phyloP scores from a whole-genome alignment of 1,139 yeast species.

The Protomyces gravidus region DNA sequence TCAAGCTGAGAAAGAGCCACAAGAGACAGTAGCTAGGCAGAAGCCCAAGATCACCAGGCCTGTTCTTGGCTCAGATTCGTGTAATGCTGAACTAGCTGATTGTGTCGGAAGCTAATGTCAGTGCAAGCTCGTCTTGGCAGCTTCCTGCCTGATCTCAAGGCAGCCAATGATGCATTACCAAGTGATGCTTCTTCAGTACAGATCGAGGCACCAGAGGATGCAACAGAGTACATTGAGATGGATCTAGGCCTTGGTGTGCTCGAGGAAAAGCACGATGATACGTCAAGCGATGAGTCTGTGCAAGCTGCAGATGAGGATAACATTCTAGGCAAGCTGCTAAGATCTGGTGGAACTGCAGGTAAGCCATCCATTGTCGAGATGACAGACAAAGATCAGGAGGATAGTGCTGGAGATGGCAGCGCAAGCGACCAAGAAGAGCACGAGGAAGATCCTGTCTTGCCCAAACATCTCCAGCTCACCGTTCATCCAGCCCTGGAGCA shows the following conservation, averaged over 20 bases:
- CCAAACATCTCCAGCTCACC: neutral
- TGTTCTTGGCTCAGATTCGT: neutral
- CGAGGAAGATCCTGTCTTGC: neutral
- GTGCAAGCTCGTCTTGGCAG: conserved; percentile 4
- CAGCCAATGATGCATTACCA: conserved; percentile 24
- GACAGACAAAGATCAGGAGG: neutral
- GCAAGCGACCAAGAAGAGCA: neutral
- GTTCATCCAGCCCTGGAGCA: conserved; percentile 8
- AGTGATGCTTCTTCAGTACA: conserved; percentile 2
- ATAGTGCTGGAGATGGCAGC: too few relatives aligned
- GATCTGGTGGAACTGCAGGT: neutral
- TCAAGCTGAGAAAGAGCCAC: neutral
- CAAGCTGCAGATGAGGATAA: neutral
- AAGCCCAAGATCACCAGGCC: neutral
- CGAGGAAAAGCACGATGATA: conserved; percentile 12
- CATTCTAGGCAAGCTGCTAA: conserved; percentile 11
- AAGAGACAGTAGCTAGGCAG: neutral
- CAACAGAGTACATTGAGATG: conserved; percentile 22
- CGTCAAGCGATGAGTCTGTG: neutral
- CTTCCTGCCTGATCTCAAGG: conserved; percentile 25
- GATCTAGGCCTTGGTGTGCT: conserved; percentile 24
- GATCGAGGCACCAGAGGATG: conserved; percentile 14
- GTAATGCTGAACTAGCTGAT: neutral
- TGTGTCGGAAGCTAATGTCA: neutral
- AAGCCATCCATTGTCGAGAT: conserved; percentile 1